phyloP scores from a whole-genome alignment of 352 stramenopile genomes.

The Phytophthora ohioensis region DNA sequence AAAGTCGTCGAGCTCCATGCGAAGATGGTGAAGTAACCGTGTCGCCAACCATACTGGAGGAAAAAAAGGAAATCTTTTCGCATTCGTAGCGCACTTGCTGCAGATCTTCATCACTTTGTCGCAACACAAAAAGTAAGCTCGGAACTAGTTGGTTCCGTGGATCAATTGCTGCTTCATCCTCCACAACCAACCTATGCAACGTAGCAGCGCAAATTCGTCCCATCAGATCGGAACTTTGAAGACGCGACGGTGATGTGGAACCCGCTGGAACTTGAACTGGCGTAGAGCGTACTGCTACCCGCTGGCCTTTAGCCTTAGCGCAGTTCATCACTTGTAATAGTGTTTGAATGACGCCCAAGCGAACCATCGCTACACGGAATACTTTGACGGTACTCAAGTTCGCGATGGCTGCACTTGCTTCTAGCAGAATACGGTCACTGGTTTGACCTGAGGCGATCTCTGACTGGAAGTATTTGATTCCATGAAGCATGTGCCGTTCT shows the following conservation, averaged over 20 bases:
- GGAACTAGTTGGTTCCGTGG: slow-evolving; percentile 14
- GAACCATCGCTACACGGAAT: slow-evolving; percentile 70
- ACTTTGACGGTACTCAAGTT: slow-evolving; percentile 55
- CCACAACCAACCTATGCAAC: slow-evolving; percentile 54
- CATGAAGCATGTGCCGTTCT: slow-evolving; percentile 67
- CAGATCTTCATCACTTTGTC: slow-evolving; percentile 70
- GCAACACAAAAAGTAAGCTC: slow-evolving; percentile 65
- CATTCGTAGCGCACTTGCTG: slow-evolving; percentile 63
- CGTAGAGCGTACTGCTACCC: background rate
- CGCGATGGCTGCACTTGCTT: slow-evolving; percentile 66
- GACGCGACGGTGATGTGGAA: slow-evolving; percentile 2
- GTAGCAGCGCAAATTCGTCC: slow-evolving; percentile 47
- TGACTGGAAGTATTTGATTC: slow-evolving; percentile 59
- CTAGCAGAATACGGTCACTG: slow-evolving; percentile 58
- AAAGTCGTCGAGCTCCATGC: slow-evolving; percentile 13
- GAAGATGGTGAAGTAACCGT: slow-evolving; percentile 8
- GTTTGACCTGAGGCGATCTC: slow-evolving; percentile 49
- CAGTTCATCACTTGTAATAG: slow-evolving; percentile 15
- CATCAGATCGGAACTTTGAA: slow-evolving; percentile 25
- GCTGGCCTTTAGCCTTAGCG: slow-evolving; percentile 16
- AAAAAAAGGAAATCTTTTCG: slow-evolving; percentile 50
- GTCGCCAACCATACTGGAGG: slow-evolving; percentile 10
- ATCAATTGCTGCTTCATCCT: slow-evolving; percentile 46
- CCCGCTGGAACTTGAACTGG: background rate
- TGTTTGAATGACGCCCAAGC: slow-evolving; percentile 56